These are phyloP conservation scores for Dalbergia cochinchinensis DNA, from an alignment of 306 rosid genomes.

Conservation along the genomic window DNA sequence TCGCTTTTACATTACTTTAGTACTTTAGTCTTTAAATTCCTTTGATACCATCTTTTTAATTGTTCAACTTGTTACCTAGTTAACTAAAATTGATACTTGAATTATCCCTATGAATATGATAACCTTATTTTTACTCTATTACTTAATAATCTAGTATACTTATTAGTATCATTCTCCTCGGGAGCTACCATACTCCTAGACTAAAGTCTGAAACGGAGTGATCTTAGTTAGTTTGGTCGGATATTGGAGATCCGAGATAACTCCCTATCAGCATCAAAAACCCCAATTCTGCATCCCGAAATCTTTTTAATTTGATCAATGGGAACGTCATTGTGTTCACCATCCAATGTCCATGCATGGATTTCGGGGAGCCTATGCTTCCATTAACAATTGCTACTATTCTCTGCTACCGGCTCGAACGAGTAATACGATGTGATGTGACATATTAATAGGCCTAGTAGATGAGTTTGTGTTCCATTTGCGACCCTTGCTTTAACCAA, in stretches of 20 bases:
- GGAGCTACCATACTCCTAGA: no score
- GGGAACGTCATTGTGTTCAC: neutral
- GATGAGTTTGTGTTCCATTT: conserved; percentile 16
- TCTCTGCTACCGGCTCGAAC: neutral
- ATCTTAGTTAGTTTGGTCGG: neutral
- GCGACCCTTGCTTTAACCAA: conserved; percentile 49
- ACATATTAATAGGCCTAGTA: neutral
- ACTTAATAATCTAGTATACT: no score
- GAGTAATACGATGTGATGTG: conserved; percentile 9
- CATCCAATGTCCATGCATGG: conserved; percentile 13
- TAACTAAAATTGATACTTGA: no score
- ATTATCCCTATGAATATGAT: no score
- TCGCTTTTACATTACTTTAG: no score
- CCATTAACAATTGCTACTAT: neutral
- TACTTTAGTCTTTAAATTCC: no score
- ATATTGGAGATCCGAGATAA: neutral
- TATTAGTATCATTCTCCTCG: no score
- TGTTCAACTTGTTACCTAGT: no score
- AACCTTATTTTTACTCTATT: no score
- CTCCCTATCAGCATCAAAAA: neutral
- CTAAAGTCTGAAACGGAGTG: neutral
- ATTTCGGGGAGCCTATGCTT: conserved; percentile 22
- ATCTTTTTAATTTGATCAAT: neutral
- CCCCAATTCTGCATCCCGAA: neutral
- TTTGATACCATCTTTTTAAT: no score